Evolutionary conservation across 2,329 filamentous ascomycete genomes (phyloP), one percentile per base, ranked within the genome.

Genomic region (Grosmannia clavigera): DNA sequence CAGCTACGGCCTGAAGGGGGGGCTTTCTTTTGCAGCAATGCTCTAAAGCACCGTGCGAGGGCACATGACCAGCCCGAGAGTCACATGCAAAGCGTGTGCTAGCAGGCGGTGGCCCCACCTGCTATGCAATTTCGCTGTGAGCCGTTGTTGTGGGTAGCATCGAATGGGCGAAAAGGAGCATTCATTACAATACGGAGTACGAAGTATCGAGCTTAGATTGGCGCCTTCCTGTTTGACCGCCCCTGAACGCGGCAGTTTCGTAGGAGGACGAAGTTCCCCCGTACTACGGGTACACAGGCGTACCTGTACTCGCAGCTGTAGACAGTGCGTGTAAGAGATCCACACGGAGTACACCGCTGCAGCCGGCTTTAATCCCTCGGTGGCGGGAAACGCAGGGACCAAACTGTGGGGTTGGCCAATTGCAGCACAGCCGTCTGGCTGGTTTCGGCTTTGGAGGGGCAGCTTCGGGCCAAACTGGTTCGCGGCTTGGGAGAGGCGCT

Each of bases 361-460:
- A 14, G 25, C 22, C 27, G 9, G 50, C 22, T 22, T 22, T 22
- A 2, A 22, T 22, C 22, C 58, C 58, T 59, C 58, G 58, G 58
- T 31, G 40, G 38, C 22, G 38, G 25, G 35, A 25, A 25, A 51
- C 48, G 56, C 46, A 16, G 38, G 57, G 29, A 55, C 51, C 33
- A n/a, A 43, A 61, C 40, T 61, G 62, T 63, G 62, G 62, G 62
- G 62, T 63, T 61, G 60, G 51, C 62, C 60, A 63, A 63, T 63
- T 35, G 57, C 50, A 61, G 29, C n/a, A 6, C 14, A 14, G 51
- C 43, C 43, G 22, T 14, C 55, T 22, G 40, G 48, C 43, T 7
- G 16, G 50, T 55, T 46, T 58, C 53, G 58, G 58, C 60, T 54
- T 56, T 61, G 57, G 61, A 60, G 61, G 60, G 60, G 60, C 61